Evolutionary conservation across 495 filamentous ascomycete genomes (phyloP), one percentile per base, ranked within the genome.

Genomic region (Lophiotrema nucula): DNA sequence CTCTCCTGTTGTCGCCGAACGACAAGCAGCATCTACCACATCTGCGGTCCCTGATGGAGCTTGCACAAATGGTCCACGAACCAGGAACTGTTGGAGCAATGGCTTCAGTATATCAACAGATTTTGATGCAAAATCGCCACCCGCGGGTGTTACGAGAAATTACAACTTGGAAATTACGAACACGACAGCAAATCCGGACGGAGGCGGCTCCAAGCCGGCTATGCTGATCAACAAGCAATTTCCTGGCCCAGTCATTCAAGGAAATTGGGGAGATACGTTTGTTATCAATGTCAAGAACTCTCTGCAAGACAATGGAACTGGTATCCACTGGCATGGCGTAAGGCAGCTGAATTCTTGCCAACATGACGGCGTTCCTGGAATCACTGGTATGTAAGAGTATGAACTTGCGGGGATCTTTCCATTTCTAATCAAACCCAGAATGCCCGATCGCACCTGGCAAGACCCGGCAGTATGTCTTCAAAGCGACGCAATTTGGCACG

Each of bases 281-380:
- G 46, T 49, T 15, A 52, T 72, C 26, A 73, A 65, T 31, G 60
- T 49, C 52, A 67, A 67, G 27, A 74, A 73, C 51, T 53, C 47
- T 0, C 33, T 74, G 24, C 49, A 69, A 24, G 39, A 72, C 49
- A 74, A 74, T 50, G 72, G 72, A 16, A 73, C 70, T n/a, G 53
- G 54, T 4, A 72, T 73, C 21, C 72, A 74, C 43, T 73, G 67
- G 67, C 71, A 74, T 51, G 72, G 72, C 22, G 53, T 74, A 13
- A 28, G 56, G 10, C 70, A 73, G 51, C 53, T 69, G 19, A 56
- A 66, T 45, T 63, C 51, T 19, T 65, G 58, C 47, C 43, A 47
- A 13, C 33, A 69, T 24, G 71, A 74, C 33, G 72, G 72, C 26
- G 66, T 69, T 0, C 67, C 67, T 24, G 72, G 72, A 23, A 47